Conservation (phyloP, 2,329 filamentous ascomycete species). For the Incumbomyces lentus region DNA sequence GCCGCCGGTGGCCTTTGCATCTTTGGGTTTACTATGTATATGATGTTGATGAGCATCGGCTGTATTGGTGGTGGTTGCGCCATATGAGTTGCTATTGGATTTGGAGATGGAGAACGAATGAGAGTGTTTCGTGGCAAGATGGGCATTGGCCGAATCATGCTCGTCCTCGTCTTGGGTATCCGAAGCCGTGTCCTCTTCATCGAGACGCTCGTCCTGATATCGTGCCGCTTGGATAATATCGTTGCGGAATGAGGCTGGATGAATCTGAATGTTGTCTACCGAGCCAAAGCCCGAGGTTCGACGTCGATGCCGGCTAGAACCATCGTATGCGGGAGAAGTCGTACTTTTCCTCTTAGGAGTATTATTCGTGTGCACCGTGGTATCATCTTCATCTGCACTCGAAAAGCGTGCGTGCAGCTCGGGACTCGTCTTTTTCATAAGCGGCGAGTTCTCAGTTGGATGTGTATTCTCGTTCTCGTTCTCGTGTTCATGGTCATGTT, state of each 20-base stretch:
- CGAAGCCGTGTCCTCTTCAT: conserved; percentile 43
- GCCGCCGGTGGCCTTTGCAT: conserved; percentile 33
- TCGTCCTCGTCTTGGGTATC: conserved; percentile 37
- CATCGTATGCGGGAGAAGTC: conserved; percentile 11
- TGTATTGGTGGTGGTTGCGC: conserved; percentile 16
- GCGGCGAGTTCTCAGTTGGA: neutral
- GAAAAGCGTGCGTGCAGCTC: conserved; percentile 14
- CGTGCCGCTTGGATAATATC: conserved; percentile 81
- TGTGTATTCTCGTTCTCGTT: conserved; percentile 1
- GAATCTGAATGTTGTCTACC: conserved; percentile 66
- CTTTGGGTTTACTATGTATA: conserved; percentile 68
- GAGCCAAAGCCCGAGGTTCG: conserved; percentile 48
- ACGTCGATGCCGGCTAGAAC: conserved; percentile 42
- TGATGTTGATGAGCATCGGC: conserved; percentile 52
- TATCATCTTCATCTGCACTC: conserved; percentile 23
- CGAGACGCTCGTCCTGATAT: conserved; percentile 42
- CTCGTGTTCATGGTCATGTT: conserved; percentile 24
- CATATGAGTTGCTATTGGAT: conserved; percentile 12
- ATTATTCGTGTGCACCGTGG: conserved; percentile 19
- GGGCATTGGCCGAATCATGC: conserved; percentile 18
- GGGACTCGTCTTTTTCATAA: conserved; percentile 2
- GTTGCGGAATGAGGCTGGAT: conserved; percentile 82
- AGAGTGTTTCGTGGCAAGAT: conserved; percentile 9
- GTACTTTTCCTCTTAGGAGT: conserved; percentile 22
- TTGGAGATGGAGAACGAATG: conserved; percentile 17